These are phyloP conservation scores for Trametes sp. DNA, from an alignment of 1,284 basidiomycete species.

Conservation along the genomic window DNA sequence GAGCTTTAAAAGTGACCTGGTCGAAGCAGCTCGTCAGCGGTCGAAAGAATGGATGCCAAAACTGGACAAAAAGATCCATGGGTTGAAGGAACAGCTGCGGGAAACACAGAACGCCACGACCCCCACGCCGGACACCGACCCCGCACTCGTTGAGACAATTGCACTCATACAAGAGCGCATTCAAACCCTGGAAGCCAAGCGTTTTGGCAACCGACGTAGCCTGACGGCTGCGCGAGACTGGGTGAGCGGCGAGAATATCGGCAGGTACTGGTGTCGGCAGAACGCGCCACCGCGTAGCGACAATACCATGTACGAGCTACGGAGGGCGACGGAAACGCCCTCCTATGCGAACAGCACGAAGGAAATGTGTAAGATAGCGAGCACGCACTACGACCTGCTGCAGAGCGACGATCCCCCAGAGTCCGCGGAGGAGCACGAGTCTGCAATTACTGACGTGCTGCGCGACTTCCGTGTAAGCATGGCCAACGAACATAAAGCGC, in stretches of 20 bases:
- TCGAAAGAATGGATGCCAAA: background rate
- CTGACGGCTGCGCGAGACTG: constrained; percentile 3
- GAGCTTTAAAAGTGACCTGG: constrained; percentile 1
- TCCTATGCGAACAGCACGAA: background rate
- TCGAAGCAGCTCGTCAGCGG: background rate
- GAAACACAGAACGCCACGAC: background rate
- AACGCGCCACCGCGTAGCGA: constrained; percentile 23
- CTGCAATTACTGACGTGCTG: background rate
- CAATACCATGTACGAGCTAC: background rate
- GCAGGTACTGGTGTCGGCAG: constrained; percentile 40
- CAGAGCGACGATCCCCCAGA: background rate
- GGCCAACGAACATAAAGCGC: background rate
- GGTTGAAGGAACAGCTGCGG: background rate
- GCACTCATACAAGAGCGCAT: background rate
- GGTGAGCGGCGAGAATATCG: constrained; percentile 41
- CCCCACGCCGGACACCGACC: background rate
- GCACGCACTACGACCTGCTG: background rate
- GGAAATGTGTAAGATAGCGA: background rate
- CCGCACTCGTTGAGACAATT: background rate
- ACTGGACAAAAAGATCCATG: background rate
- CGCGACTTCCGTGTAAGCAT: background rate
- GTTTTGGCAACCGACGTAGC: background rate
- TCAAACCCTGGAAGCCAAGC: background rate
- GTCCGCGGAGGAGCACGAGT: background rate
- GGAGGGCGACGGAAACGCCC: background rate